Base-by-base conservation (phyloP, 208 protist species). In the Tritrichomonas musculus region DNA sequence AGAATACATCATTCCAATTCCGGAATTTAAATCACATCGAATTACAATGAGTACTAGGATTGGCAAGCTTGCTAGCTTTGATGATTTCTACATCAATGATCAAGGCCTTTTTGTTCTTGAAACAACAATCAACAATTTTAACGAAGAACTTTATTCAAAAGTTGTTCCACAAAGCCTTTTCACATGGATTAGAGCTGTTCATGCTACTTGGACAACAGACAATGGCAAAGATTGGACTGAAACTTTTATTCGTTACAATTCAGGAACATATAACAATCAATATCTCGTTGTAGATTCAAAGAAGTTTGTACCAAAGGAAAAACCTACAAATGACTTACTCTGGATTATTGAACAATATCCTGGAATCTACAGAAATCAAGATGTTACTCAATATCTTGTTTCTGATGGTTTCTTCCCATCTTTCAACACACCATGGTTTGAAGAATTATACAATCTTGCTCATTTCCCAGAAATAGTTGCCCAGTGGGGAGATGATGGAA, bases 11-110 rank as follows among this genome's bases (percentile, higher is more conserved):
- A 25, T 88, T 57, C 77, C 41, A 57, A 53, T 88, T 17, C 17
- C 20, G 1, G 44, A 33, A n/a, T 88, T 88, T 27, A 88, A 88
- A 50, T 25, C 77, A 22, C 41, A 88, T 17, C 44, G 47, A 27
- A 57, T 88, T 30, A 57, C 47, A 60, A 57, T 88, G 47, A 44
- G n/a, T 22, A 88, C 77, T 57, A 41, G 77, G 53, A 88, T 88
- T 57, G 97, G 95, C 9, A 73, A 96, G 33, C 64, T 97, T 22
- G 93, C 95, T 65, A 96, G 95, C 39, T 93, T 96, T 27, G 97
- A 98, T 95, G 97, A 98, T 93, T 98, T 97, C 92, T 98, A 98
- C 94, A 93, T 97, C 73, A 96, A 97, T 20, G 93, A 95, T 72
- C 92, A 60, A 25, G 93, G 95, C 1, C 95, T 98, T 11, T 95